Conservation (phyloP, 768 basidiomycete species). For the Lenzites betulinus region DNA sequence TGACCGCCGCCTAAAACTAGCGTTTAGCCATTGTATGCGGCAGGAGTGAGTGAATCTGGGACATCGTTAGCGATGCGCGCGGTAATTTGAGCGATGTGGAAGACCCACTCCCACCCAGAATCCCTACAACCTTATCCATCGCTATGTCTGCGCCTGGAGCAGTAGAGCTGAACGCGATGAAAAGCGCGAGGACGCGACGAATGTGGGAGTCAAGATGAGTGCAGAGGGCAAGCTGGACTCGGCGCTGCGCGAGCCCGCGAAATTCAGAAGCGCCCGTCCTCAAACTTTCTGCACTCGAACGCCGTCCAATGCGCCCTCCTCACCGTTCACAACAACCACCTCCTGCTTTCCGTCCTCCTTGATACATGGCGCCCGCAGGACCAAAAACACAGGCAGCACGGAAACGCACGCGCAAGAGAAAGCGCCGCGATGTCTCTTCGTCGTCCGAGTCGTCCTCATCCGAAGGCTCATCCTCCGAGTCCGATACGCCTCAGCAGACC, state of each 20-base stretch:
- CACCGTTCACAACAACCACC: background rate
- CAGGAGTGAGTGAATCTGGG: background rate
- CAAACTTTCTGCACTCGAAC: slow-evolving; percentile 11
- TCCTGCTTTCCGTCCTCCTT: background rate
- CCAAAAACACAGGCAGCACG: slow-evolving; percentile 27
- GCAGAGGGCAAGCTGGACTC: background rate
- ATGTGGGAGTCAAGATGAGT: background rate
- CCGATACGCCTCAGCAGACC: slow-evolving; percentile 14
- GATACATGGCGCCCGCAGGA: slow-evolving; percentile 16
- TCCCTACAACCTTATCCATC: slow-evolving; percentile 36
- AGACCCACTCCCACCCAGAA: slow-evolving; percentile 42
- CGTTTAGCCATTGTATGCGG: slow-evolving; percentile 1
- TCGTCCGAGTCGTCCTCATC: slow-evolving; percentile 32
- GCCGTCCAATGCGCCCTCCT: slow-evolving; percentile 4
- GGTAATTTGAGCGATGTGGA: background rate
- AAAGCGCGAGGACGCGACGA: background rate
- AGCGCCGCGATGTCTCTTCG: slow-evolving; percentile 35
- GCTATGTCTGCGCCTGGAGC: background rate
- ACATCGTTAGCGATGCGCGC: background rate
- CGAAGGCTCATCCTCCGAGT: slow-evolving; percentile 26
- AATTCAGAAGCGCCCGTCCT: slow-evolving; percentile 8
- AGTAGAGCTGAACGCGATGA: background rate
- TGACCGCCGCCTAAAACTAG: slow-evolving; percentile 82
- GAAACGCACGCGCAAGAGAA: slow-evolving; percentile 38
- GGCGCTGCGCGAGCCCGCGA: slow-evolving; percentile 2